A percentile compares a stretch with the other conserved stretches of the same genome.
Evolutionary conservation across 2,329 filamentous ascomycete species (phyloP).

Genomic region (Aspergillus udagawae): DNA sequence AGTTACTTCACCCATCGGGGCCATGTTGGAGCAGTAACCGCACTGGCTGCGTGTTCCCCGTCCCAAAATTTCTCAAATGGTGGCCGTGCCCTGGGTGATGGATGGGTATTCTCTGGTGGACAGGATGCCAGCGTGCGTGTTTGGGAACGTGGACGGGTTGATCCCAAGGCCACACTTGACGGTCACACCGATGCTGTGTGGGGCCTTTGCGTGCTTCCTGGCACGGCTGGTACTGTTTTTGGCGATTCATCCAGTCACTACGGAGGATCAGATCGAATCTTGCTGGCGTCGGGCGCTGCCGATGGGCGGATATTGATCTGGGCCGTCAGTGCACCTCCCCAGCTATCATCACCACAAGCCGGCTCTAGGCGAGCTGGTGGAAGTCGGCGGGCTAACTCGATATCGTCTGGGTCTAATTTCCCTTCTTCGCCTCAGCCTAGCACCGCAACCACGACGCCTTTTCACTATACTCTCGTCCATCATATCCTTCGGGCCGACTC

Average conservation of each 20-base stretch:
- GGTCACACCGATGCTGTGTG: conserved; percentile 95
- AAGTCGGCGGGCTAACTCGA: conserved; percentile 82
- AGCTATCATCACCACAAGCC: conserved; percentile 74
- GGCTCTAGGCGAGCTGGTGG: conserved; percentile 68
- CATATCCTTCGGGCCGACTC: conserved; percentile 70
- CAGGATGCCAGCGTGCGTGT: conserved; percentile 90
- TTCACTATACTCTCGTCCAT: conserved; percentile 83
- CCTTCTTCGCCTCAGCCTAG: conserved; percentile 86
- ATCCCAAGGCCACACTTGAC: conserved; percentile 90
- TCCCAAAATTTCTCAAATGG: conserved; percentile 86
- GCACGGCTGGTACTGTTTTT: conserved; percentile 75
- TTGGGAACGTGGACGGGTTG: conserved; percentile 91
- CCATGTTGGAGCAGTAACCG: conserved; percentile 85
- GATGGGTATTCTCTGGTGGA: conserved; percentile 97
- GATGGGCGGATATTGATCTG: conserved; percentile 91
- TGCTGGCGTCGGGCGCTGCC: conserved; percentile 86
- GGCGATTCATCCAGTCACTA: conserved; percentile 66
- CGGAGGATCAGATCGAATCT: conserved; percentile 76
- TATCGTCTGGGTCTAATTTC: conserved; percentile 90
- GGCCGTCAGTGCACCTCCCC: conserved; percentile 88
- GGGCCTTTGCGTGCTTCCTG: conserved; percentile 87
- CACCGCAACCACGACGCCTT: conserved; percentile 77
- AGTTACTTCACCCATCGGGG: conserved; percentile 95
- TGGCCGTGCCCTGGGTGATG: conserved; percentile 81
- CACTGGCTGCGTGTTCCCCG: conserved; percentile 79